Conservation (phyloP, 257 asterid genomes). For the Solanum lignicaule region DNA sequence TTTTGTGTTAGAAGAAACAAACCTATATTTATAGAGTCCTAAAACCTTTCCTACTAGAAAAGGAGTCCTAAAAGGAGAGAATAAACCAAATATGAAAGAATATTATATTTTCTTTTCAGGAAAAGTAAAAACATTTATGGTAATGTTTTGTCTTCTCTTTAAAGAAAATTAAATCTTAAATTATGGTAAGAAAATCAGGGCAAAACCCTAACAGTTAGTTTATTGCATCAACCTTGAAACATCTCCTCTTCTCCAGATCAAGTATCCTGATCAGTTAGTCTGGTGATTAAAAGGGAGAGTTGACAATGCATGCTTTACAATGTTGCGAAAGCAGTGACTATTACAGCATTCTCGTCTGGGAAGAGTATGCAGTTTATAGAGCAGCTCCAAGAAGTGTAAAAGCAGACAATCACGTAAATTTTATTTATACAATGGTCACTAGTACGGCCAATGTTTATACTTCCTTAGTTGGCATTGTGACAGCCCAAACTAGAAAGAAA, state of each 20-base stretch:
- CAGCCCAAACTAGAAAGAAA: background rate
- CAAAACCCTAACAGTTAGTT: no score
- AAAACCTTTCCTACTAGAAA: no score
- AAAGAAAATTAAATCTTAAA: no score
- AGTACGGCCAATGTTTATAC: background rate
- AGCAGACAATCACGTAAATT: background rate
- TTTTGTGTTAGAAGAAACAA: no score
- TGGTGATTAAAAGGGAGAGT: background rate
- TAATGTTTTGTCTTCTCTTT: no score
- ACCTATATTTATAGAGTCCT: no score
- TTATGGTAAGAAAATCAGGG: no score
- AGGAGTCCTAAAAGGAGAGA: no score
- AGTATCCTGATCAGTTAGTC: background rate
- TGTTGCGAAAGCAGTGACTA: background rate
- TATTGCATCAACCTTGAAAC: background rate
- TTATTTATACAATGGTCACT: background rate
- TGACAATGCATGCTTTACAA: background rate
- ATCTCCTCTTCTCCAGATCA: background rate
- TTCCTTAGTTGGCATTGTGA: background rate
- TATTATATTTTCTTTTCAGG: no score
- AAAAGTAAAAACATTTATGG: no score
- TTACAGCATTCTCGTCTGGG: background rate
- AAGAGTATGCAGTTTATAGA: background rate
- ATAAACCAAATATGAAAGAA: no score
- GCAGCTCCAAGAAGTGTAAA: background rate